Evolutionary conservation across 2,329 filamentous ascomycete species (phyloP).

Genomic region (Aspergillus cejpii): DNA sequence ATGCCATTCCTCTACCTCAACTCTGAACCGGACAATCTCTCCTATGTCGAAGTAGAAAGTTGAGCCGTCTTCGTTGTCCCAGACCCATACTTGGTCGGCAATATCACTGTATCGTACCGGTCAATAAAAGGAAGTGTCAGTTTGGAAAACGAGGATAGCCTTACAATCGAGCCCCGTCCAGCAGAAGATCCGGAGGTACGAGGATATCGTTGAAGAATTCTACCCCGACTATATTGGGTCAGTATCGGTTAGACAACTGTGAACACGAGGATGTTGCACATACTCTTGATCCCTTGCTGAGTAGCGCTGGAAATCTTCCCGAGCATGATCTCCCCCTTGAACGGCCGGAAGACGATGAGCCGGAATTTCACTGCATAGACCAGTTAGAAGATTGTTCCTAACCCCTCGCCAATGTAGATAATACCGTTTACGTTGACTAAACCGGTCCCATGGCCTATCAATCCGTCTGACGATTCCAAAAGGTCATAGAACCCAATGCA

Average conservation of each 20-base stretch:
- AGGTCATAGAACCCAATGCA: constrained; percentile 93
- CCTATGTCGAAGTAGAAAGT: constrained; percentile 82
- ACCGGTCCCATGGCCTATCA: constrained; percentile 88
- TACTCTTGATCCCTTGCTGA: constrained; percentile 64
- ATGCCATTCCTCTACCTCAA: constrained; percentile 84
- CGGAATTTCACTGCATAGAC: constrained; percentile 73
- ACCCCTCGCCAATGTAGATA: constrained; percentile 9
- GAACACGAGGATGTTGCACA: constrained; percentile 27
- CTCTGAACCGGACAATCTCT: constrained; percentile 78
- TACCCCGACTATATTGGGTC: constrained; percentile 56
- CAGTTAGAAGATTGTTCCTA: not conserved
- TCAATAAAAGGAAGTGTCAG: not conserved
- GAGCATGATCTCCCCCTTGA: constrained; percentile 86
- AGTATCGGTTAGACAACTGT: constrained; percentile 6
- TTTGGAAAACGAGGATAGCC: constrained; percentile 26
- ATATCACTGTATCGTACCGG: constrained; percentile 52
- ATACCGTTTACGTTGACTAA: constrained; percentile 89
- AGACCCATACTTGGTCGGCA: constrained; percentile 75
- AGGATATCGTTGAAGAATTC: constrained; percentile 95
- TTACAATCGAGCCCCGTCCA: constrained; percentile 70
- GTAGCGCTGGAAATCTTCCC: constrained; percentile 73
- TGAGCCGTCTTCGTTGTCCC: constrained; percentile 64
- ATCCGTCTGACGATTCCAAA: constrained; percentile 78
- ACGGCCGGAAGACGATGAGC: constrained; percentile 87
- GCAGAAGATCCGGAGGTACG: constrained; percentile 66